Conservation (phyloP, 139 green algal genomes). For the Micractinium conductrix region DNA sequence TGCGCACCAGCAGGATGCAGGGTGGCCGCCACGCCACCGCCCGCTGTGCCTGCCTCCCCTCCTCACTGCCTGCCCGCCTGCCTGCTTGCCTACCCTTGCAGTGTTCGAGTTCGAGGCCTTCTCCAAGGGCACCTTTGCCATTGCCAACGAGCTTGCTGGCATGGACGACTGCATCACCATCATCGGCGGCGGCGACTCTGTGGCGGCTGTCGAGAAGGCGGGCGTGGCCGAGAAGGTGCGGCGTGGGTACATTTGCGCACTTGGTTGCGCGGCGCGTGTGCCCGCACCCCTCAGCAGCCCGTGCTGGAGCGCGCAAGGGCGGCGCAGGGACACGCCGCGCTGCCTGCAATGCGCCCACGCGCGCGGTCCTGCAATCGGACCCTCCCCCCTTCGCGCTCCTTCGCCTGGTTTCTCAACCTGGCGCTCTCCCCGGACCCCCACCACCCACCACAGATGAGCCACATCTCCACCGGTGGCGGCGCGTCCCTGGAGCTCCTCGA, state of each 20-base stretch:
- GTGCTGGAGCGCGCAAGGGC: too few species aligned
- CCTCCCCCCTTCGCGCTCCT: too few species aligned
- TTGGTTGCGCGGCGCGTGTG: too few species aligned
- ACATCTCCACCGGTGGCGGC: conserved; percentile 97
- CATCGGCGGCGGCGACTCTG: conserved; percentile 99
- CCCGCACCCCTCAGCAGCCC: too few species aligned
- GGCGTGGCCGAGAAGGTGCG: conserved; percentile 83
- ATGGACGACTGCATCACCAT: conserved; percentile 87
- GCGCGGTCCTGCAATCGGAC: too few species aligned
- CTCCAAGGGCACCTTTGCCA: conserved; percentile 61
- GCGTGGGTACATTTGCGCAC: too few species aligned
- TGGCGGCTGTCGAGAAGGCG: conserved; percentile 98
- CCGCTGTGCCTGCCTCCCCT: neutral
- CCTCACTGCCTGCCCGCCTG: too few species aligned
- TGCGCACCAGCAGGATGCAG: too few species aligned
- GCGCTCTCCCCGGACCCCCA: neutral
- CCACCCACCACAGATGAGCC: conserved; percentile 70
- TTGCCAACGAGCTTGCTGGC: conserved; percentile 33
- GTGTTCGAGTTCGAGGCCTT: conserved; percentile 84
- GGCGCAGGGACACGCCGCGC: too few species aligned
- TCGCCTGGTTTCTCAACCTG: too few species aligned
- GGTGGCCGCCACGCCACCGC: neutral
- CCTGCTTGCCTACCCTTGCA: too few species aligned
- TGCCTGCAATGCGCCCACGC: too few species aligned
- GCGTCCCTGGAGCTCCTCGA: conserved; percentile 98